phyloP scores from a whole-genome alignment of 257 asterid species.

The Solanum appendiculatum region DNA sequence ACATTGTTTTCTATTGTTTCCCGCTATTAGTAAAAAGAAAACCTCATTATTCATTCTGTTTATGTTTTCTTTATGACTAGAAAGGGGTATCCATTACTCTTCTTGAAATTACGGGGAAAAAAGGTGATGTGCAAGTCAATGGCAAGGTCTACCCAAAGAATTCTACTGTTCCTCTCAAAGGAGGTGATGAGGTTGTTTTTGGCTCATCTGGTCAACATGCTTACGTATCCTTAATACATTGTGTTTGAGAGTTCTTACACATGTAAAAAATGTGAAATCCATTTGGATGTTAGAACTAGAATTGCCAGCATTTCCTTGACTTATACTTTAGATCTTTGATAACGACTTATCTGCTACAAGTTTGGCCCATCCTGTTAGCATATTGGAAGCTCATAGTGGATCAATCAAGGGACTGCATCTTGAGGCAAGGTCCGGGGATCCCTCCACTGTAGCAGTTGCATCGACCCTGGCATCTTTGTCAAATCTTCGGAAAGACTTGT shows the following conservation, averaged over 20 bases:
- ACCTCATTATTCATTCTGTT: neutral
- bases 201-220: conserved; percentile 60
- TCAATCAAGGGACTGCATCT: conserved; percentile 52
- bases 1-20: neutral
- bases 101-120: conserved; percentile 74
- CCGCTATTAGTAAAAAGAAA: neutral
- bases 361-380: conserved; percentile 45
- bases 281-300: neutral
- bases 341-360: conserved; percentile 23
- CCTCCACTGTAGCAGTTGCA: conserved; percentile 71
- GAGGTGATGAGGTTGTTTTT: conserved; percentile 85
- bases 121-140: conserved; percentile 80
- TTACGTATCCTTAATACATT: conserved; percentile 65
- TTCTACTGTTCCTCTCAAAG: conserved; percentile 53
- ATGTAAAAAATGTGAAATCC: neutral
- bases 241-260: neutral
- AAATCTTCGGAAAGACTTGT: conserved; percentile 41
- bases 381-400: conserved; percentile 64
- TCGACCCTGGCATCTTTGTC: conserved; percentile 70
- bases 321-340: conserved; percentile 1
- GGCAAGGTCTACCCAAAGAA: conserved; percentile 59
- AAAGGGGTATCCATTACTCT: conserved; percentile 47
- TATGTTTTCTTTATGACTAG: conserved; percentile 20
- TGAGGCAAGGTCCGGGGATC: conserved; percentile 69
- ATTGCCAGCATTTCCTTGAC: neutral